These are phyloP conservation scores for Daldinia concentrica DNA, from an alignment of 495 filamentous ascomycete species.

Conservation along the genomic window DNA sequence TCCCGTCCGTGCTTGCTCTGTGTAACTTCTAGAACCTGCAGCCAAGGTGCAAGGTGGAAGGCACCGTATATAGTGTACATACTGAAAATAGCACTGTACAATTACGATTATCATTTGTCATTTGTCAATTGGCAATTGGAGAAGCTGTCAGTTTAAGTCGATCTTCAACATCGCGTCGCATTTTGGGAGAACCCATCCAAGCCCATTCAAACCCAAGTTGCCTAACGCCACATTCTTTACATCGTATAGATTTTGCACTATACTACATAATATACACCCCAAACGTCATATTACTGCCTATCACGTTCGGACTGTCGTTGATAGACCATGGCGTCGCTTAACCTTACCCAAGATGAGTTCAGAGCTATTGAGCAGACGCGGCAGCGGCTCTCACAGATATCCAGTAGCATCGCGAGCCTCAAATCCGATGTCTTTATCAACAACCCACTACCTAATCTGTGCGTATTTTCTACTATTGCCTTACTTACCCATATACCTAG, in stretches of 20 bases:
- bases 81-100: background rate
- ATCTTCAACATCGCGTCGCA: background rate
- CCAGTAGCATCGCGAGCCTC: conserved; percentile 71
- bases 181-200: background rate
- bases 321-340: conserved; percentile 57
- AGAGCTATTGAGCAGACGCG: conserved; percentile 79
- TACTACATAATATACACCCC: background rate
- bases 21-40: background rate
- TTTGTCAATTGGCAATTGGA: background rate
- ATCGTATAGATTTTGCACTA: background rate
- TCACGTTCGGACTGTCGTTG: background rate
- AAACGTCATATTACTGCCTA: background rate
- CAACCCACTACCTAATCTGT: conserved; percentile 54
- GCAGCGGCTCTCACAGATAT: conserved; percentile 74
- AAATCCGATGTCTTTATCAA: conserved; percentile 49
- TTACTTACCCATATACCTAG: background rate
- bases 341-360: conserved; percentile 67
- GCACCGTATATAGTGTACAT: background rate
- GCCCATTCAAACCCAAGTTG: background rate
- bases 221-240: background rate
- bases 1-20: conserved; percentile 19
- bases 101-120: background rate
- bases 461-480: conserved; percentile 3
- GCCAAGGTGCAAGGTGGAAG: background rate
- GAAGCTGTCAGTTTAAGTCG: background rate